phyloP scores from a whole-genome alignment of 441 rosid species.

The Capsella rubella region DNA sequence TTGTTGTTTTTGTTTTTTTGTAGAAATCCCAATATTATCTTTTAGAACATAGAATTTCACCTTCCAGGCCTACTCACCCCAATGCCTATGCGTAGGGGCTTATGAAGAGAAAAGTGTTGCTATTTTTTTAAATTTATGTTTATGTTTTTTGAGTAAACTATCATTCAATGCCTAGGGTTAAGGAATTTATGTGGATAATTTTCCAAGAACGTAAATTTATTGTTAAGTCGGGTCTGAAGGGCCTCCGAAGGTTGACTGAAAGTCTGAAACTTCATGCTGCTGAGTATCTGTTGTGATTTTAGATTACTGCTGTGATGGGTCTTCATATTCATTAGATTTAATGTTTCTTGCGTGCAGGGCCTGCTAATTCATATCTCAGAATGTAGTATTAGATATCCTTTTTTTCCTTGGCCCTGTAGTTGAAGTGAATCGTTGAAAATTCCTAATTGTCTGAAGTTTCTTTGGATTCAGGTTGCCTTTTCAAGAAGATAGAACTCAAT shows the following conservation, averaged over 20 bases:
- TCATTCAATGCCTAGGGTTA: not conserved
- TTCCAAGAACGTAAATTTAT: slow-evolving; percentile 11
- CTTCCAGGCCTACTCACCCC: not conserved
- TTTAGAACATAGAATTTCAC: not conserved
- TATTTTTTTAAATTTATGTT: not conserved
- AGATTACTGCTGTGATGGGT: slow-evolving; percentile 13
- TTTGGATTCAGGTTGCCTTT: slow-evolving; percentile 71
- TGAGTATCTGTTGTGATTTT: slow-evolving; percentile 3
- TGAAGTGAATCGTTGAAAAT: slow-evolving; percentile 18
- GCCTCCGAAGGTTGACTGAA: not conserved
- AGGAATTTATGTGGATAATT: not conserved
- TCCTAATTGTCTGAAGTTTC: slow-evolving; percentile 36
- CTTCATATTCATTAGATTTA: slow-evolving; percentile 5
- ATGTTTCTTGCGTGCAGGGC: slow-evolving; percentile 10
- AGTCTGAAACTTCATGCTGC: slow-evolving; percentile 7
- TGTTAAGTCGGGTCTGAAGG: slow-evolving; percentile 6
- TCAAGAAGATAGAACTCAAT: slow-evolving; percentile 43
- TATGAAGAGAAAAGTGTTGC: slow-evolving; percentile 9
- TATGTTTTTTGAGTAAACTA: not conserved
- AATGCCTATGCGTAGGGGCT: slow-evolving; percentile 5
- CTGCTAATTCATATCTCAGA: not conserved
- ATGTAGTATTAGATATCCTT: slow-evolving; percentile 3
- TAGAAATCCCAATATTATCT: slow-evolving; percentile 2
- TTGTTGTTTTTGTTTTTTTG: not conserved
- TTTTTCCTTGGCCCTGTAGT: slow-evolving; percentile 9